Evolutionary conservation across 179 eudicot species (phyloP), one percentile per base, ranked within the genome.

Genomic region (Beta corolliflora): DNA sequence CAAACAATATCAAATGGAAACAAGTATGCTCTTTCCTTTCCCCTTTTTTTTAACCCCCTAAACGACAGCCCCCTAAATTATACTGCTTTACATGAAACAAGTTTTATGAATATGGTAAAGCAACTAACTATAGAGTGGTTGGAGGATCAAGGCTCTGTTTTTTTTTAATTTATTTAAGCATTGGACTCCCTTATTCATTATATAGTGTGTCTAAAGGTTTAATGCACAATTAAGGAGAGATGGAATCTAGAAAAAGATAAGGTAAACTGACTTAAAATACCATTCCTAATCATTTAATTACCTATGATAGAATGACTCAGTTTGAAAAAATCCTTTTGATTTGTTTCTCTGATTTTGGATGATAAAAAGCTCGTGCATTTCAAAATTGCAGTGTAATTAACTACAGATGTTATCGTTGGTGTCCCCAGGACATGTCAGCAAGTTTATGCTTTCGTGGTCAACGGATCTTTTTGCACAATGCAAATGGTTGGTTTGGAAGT

Each of bases 361-460:
- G 68, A 46, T 9, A 36, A 46, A 56, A 65, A 21, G 29, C 29
- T 55, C 12, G 9, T 75, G 76, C 79, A 9, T 55, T 16, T 67
- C 48, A 61, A 44, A 58, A 9, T 36, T 11, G 70, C 60, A 64
- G 29, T 77, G 50, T 67, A 21, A 36, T 46, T 66, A 31, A 45
- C 7, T 7, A 67, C 59, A 52, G 71, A 63, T 64, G 41, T 72
- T 81, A 36, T 21, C 64, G 50, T 50, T 81, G 63, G 64, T 59
- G 15, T 83, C 63, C 84, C 70, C 90, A 96, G 99, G 93, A 91
- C 64, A 79, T 88, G 77, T 91, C 93, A 73, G 93, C 92, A 66
- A 96, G 92, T 84, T 88, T 94, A 79, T 92, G 93, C 87, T 94
- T 96, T 82, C 98, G 99, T 80, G 97, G 96, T 84, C 99, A 94